Conservation (phyloP, 2,329 filamentous ascomycete species). For the Ascocoryne sarcoides region DNA sequence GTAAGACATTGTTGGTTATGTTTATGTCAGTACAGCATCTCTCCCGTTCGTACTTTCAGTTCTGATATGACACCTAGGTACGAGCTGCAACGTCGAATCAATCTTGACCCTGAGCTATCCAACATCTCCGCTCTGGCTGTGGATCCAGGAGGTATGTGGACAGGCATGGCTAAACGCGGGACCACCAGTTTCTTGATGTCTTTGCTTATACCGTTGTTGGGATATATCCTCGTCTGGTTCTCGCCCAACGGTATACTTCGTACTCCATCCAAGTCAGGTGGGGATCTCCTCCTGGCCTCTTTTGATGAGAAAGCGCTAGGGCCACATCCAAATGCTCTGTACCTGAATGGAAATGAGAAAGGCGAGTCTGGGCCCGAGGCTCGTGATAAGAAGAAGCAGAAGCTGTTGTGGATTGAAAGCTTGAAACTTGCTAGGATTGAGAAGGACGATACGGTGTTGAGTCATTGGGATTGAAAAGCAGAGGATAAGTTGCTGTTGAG, state of each 20-base stretch:
- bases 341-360: conserved; percentile 31
- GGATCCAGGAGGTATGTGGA: conserved; percentile 33
- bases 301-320: conserved; percentile 23
- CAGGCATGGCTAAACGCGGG: conserved; percentile 20
- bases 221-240: conserved; percentile 15
- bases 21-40: conserved; percentile 11
- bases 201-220: conserved; percentile 18
- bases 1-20: conserved; percentile 11
- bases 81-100: conserved; percentile 12
- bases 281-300: conserved; percentile 28
- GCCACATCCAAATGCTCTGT: conserved; percentile 19
- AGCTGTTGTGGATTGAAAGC: conserved; percentile 28
- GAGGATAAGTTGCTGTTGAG: no score
- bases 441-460: conserved; percentile 8
- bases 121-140: conserved; percentile 31
- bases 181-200: conserved; percentile 17
- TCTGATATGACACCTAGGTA: conserved; percentile 4
- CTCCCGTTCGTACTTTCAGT: background rate
- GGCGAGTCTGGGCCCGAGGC: conserved; percentile 25
- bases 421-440: conserved; percentile 16
- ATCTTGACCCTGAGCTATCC: conserved; percentile 20
- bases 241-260: conserved; percentile 29
- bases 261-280: conserved; percentile 29
- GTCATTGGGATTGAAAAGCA: conserved; percentile 9
- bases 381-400: conserved; percentile 28